Percentiles rank a stretch among this genome's conserved stretches.
Evolutionary conservation across 2,329 filamentous ascomycete species (phyloP).

Genomic region (Monosporascus sp.): DNA sequence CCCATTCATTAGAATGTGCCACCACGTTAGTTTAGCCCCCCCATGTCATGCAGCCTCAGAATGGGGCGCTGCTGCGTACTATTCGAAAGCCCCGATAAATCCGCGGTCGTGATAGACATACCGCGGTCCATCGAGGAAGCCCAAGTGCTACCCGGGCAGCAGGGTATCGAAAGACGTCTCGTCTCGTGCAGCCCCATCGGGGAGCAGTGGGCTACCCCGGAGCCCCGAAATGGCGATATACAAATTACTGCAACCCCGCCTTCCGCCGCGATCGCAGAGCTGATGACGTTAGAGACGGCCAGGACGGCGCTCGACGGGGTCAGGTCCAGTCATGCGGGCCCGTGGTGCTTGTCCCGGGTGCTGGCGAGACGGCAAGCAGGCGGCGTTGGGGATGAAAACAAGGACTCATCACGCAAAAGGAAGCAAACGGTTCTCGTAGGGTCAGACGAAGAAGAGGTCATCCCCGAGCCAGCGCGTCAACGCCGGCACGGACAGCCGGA

Average conservation of each 20-base stretch:
- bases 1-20: background rate
- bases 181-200: constrained; percentile 39
- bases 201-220: constrained; percentile 46
- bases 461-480: no score
- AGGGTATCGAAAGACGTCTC: constrained; percentile 34
- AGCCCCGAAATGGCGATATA: constrained; percentile 42
- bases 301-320: constrained; percentile 37
- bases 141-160: constrained; percentile 42
- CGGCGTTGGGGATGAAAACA: background rate
- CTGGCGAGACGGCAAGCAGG: constrained; percentile 4
- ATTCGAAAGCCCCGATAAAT: constrained; percentile 44
- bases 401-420: constrained; percentile 6
- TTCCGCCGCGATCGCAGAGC: constrained; percentile 45
- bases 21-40: no score
- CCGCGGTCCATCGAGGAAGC: constrained; percentile 63
- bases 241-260: constrained; percentile 27
- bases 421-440: constrained; percentile 3
- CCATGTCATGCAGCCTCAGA: background rate
- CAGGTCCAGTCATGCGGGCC: constrained; percentile 28
- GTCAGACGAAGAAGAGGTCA: no score
- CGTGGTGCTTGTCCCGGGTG: constrained; percentile 41
- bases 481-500: background rate
- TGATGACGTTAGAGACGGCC: constrained; percentile 47
- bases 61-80: constrained; percentile 36
- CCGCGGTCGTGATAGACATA: constrained; percentile 60